phyloP scores from a whole-genome alignment of 306 rosid genomes.

The Begonia fuchsioides region DNA sequence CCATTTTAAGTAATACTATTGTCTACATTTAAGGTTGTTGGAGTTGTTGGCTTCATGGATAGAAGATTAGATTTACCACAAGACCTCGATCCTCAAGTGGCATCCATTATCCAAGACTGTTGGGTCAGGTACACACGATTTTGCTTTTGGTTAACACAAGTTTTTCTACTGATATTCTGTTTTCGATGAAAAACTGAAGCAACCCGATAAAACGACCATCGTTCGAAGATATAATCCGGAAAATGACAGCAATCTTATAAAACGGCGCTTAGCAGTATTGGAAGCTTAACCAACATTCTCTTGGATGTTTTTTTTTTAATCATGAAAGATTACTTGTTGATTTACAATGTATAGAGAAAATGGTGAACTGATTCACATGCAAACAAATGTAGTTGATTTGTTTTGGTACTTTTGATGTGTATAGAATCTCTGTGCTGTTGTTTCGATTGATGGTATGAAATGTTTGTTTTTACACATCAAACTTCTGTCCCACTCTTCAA shows the following conservation, averaged over 20 bases:
- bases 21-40: slow-evolving; percentile 44
- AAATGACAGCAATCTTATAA: slow-evolving; percentile 21
- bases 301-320: no score
- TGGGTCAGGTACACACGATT: slow-evolving; percentile 40
- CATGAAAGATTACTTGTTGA: no score
- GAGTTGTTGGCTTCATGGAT: slow-evolving; percentile 73
- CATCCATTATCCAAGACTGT: slow-evolving; percentile 45
- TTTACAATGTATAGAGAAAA: no score
- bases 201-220: slow-evolving; percentile 57
- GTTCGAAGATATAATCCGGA: slow-evolving; percentile 46
- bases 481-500: neutral
- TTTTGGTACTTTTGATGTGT: no score
- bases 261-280: no score
- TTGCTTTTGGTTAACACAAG: neutral
- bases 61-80: slow-evolving; percentile 62
- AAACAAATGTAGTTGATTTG: no score
- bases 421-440: no score
- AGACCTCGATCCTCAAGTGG: slow-evolving; percentile 41
- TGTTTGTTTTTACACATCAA: neutral
- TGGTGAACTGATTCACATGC: no score
- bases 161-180: slow-evolving; percentile 13
- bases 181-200: slow-evolving; percentile 25
- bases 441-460: no score
- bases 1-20: neutral
- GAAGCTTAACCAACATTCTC: no score